Base-by-base conservation (phyloP, 768 basidiomycete species). In the Gelatoporia subvermispora region DNA sequence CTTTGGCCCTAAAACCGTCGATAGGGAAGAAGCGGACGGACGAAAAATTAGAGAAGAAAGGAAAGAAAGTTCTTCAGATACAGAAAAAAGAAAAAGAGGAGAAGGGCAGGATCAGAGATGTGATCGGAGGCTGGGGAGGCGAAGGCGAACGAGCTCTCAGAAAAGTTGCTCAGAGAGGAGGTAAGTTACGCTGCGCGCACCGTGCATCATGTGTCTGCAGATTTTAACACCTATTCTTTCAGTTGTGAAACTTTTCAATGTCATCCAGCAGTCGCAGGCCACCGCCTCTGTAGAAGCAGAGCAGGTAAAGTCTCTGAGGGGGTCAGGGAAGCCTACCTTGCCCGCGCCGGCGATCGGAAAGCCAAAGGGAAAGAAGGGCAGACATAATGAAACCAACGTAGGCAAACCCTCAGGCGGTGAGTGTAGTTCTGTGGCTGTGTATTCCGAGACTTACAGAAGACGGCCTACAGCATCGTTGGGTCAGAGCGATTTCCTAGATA, bases 231-330 rank as follows among this genome's bases (percentile, higher is more conserved):
- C 36, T 5, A 46, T 25, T 4, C 37, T n/a, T 8, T 4, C 45
- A 79, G 90, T 93, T 40, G 88, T 93, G n/a, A 82, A 86, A 60
- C 70, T 93, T 15, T 93, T 93, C 71, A 93, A 93, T 57, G 81
- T 78, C 3, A 87, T 93, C 42, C 90, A 92, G 53, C 86, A 88
- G 54, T 84, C 88, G 17, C 90, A 93, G 58, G 69, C 74, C 22
- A 76, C 74, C 11, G 71, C 77, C 1, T 63, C 74, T 9, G 72
- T 65, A 4, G 75, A 75, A 10, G 75, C 72, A 20, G 81, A 82
- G 59, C 76, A 80, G 49, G 60, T 73, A 47, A 88, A 86, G 67
- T 69, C 75, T 10, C 63, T 73, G 24, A 74, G 84, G 57, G 88
- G 89, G 3, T 75, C 78, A 18, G 88, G 88, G 21, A 91, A 86